Evolutionary conservation across 805 yeast genomes (phyloP).

Genomic region (Candida montana): DNA sequence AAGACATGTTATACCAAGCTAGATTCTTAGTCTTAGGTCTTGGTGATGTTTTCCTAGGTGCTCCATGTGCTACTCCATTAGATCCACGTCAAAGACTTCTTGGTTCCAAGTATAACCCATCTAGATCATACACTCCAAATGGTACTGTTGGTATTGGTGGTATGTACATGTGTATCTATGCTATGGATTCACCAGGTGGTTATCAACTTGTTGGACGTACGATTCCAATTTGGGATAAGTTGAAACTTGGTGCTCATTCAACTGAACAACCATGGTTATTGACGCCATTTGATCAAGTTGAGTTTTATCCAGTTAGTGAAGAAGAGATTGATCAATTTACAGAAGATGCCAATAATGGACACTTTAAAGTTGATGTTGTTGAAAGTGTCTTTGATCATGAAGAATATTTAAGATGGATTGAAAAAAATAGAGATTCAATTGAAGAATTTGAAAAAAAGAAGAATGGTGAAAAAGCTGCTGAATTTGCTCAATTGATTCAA

Average conservation of each 20-base stretch:
- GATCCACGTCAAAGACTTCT: constrained; percentile 93
- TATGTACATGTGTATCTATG: constrained; percentile 97
- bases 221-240: constrained; percentile 95
- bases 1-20: constrained; percentile 83
- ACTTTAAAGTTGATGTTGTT: constrained; percentile 65
- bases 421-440: constrained; percentile 66
- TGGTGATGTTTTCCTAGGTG: constrained; percentile 96
- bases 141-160: constrained; percentile 99
- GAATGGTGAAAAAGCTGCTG: constrained; percentile 77
- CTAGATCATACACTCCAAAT: constrained; percentile 92
- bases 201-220: constrained; percentile 96
- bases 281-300: constrained; percentile 89
- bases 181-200: constrained; percentile 96
- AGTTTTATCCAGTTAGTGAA: constrained; percentile 88
- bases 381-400: constrained; percentile 81
- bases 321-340: constrained; percentile 67
- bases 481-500: constrained; percentile 79
- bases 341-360: constrained; percentile 76
- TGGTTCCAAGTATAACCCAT: constrained; percentile 94
- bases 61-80: constrained; percentile 97
- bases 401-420: constrained; percentile 73
- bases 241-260: constrained; percentile 65
- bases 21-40: constrained; percentile 88
- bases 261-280: constrained; percentile 80
- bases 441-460: constrained; percentile 60